phyloP scores from a whole-genome alignment of 805 yeast species.

The Torulaspora quercuum region DNA sequence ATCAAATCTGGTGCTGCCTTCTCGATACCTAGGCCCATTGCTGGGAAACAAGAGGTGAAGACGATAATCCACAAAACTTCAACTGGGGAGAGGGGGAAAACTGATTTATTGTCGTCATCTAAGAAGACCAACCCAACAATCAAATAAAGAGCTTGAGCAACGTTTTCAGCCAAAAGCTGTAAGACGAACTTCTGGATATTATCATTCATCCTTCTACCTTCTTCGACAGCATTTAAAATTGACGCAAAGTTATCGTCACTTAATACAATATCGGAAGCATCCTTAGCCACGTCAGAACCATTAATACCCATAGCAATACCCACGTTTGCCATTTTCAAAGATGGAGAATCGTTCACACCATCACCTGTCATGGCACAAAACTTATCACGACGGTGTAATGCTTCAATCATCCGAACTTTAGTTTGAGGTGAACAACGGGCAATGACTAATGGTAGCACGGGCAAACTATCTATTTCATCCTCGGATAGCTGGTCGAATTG shows the following conservation, averaged over 20 bases:
- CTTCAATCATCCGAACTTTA: conserved; percentile 83
- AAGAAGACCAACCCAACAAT: conserved; percentile 82
- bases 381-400: conserved; percentile 84
- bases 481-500: conserved; percentile 70
- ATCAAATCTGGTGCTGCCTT: conserved; percentile 93
- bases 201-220: conserved; percentile 94
- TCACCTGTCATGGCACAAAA: conserved; percentile 99
- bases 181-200: conserved; percentile 92
- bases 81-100: conserved; percentile 94
- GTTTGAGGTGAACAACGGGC: conserved; percentile 96
- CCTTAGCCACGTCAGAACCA: conserved; percentile 98
- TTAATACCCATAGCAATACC: conserved; percentile 92
- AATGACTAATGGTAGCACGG: conserved; percentile 78
- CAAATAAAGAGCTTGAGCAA: conserved; percentile 82
- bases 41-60: conserved; percentile 98
- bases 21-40: conserved; percentile 94
- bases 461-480: conserved; percentile 65
- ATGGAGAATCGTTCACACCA: conserved; percentile 98
- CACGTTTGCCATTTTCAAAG: conserved; percentile 89
- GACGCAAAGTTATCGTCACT: conserved; percentile 97
- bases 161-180: conserved; percentile 92
- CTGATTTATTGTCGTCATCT: conserved; percentile 61
- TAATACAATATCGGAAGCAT: conserved; percentile 95
- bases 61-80: conserved; percentile 97
- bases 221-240: conserved; percentile 87